A percentile compares a stretch with the other conserved stretches of the same genome.
These are phyloP conservation scores for Xylaria sp. DNA, from an alignment of 495 filamentous ascomycete species.

Conservation along the genomic window DNA sequence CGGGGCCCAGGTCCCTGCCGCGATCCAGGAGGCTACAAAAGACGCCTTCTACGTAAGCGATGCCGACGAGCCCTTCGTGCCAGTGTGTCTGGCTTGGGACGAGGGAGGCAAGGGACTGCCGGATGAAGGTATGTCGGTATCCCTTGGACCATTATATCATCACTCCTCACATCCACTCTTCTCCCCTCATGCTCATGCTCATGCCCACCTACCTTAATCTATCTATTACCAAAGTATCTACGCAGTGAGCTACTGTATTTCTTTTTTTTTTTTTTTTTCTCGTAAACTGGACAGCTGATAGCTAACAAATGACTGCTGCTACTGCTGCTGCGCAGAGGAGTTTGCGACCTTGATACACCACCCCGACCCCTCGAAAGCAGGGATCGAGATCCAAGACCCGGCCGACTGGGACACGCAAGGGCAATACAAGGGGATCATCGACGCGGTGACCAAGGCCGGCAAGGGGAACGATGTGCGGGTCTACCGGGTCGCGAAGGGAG, in stretches of 20 bases:
- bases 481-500: slow-evolving; percentile 69
- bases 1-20: slow-evolving; percentile 60
- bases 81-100: slow-evolving; percentile 70
- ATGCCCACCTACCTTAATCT: slow-evolving; percentile 27
- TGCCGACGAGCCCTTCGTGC: slow-evolving; percentile 83
- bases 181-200: slow-evolving; percentile 23
- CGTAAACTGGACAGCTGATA: too few species aligned
- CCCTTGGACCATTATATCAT: slow-evolving; percentile 1
- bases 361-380: slow-evolving; percentile 51
- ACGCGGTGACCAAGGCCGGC: slow-evolving; percentile 62
- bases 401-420: slow-evolving; percentile 69
- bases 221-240: slow-evolving; percentile 28
- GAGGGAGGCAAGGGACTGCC: slow-evolving; percentile 62
- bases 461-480: slow-evolving; percentile 71
- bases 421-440: slow-evolving; percentile 63
- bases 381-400: slow-evolving; percentile 60
- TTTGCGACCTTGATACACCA: slow-evolving; percentile 65
- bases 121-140: slow-evolving; percentile 61
- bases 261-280: too few species aligned
- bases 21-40: slow-evolving; percentile 57
- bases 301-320: slow-evolving; percentile 22
- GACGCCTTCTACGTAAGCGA: slow-evolving; percentile 78
- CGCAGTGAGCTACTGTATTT: slow-evolving; percentile 3
- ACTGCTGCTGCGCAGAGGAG: slow-evolving; percentile 50
- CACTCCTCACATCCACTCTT: too few species aligned